Percentiles rank a stretch among this genome's conserved stretches.
Conservation (phyloP, 306 rosid species). For the Quillaja saponaria region DNA sequence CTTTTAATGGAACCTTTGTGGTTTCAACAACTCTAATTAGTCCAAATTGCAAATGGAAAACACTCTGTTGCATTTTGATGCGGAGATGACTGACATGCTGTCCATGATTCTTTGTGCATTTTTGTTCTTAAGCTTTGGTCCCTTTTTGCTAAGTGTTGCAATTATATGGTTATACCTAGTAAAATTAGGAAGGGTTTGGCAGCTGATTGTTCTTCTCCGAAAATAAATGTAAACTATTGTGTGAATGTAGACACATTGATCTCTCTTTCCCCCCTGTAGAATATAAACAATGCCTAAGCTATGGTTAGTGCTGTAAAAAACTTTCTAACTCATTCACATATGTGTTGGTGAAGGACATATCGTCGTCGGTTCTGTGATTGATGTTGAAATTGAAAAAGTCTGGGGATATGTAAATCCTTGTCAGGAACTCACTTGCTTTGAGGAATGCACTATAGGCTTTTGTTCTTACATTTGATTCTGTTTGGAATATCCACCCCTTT, state of each 20-base stretch:
- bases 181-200: background rate
- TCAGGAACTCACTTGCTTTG: too few species aligned
- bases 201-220: background rate
- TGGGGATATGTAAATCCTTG: too few species aligned
- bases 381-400: too few species aligned
- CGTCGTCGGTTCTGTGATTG: too few species aligned
- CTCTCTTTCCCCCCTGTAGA: background rate
- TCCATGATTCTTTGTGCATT: background rate
- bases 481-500: too few species aligned
- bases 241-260: background rate
- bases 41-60: slow-evolving; percentile 1
- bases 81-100: background rate
- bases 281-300: too few species aligned
- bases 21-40: background rate
- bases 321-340: too few species aligned
- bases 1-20: background rate
- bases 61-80: background rate
- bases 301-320: too few species aligned
- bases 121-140: background rate
- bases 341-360: too few species aligned
- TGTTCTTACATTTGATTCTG: too few species aligned
- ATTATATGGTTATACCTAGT: background rate
- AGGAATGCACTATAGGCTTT: too few species aligned
- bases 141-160: background rate
- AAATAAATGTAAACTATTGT: background rate